phyloP scores from a whole-genome alignment of 768 basidiomycete species.

The Leccinellum albellum region DNA sequence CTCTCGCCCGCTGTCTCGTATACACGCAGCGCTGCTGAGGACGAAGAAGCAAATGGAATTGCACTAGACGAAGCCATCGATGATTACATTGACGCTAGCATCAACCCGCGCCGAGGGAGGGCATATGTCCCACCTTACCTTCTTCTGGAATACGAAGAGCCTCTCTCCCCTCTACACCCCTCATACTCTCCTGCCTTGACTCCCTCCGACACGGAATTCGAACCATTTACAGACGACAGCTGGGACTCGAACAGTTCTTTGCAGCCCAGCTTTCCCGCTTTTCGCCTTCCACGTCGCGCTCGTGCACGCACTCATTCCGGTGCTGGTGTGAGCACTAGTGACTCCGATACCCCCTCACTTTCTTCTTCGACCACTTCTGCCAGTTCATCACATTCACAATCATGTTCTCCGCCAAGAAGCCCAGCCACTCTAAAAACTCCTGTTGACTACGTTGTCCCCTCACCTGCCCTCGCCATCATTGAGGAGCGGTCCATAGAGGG shows the following conservation, averaged over 20 bases:
- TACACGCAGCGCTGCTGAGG: constrained; percentile 19
- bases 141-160: constrained; percentile 32
- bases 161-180: constrained; percentile 24
- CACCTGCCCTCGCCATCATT: constrained; percentile 35
- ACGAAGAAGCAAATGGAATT: constrained; percentile 19
- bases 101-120: constrained; percentile 15
- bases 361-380: constrained; percentile 38
- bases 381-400: constrained; percentile 35
- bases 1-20: constrained; percentile 36
- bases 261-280: constrained; percentile 19
- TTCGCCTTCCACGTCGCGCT: constrained; percentile 34
- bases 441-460: constrained; percentile 23
- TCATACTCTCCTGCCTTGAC: constrained; percentile 18
- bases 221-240: constrained; percentile 28
- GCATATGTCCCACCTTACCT: constrained; percentile 16
- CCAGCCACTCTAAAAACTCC: constrained; percentile 32
- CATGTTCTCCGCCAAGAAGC: constrained; percentile 33
- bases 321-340: constrained; percentile 31
- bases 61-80: constrained; percentile 29
- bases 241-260: constrained; percentile 21
- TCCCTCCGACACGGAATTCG: constrained; percentile 36
- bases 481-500: constrained; percentile 33
- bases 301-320: constrained; percentile 27
- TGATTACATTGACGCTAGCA: constrained; percentile 27
- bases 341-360: constrained; percentile 49